Conservation (phyloP, 768 basidiomycete genomes). For the Scleroderma citrinum region DNA sequence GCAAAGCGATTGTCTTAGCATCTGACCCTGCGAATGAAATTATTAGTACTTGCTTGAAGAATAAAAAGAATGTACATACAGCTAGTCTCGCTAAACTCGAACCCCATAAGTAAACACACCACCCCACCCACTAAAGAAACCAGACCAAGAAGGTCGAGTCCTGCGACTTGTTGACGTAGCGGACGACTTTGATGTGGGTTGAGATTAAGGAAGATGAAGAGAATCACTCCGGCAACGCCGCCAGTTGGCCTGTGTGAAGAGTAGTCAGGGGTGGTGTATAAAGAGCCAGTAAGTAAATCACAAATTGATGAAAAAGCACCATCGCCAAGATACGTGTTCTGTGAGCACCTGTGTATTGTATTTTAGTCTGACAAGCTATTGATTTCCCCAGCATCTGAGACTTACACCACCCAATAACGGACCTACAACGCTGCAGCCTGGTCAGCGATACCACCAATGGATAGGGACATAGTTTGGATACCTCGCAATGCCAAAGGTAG, state of each 20-base stretch:
- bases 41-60: not conserved
- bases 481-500: conserved; percentile 72
- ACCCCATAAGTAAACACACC: conserved; percentile 65
- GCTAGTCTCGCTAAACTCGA: conserved; percentile 60
- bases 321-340: conserved; percentile 74
- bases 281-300: conserved; percentile 21
- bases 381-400: not conserved
- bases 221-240: conserved; percentile 51
- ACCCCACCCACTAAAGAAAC: conserved; percentile 57
- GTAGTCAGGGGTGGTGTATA: not conserved
- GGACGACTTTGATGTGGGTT: conserved; percentile 64
- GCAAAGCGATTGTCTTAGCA: conserved; percentile 53
- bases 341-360: conserved; percentile 47
- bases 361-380: conserved; percentile 3
- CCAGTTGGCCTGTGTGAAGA: conserved; percentile 58
- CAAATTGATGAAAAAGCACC: conserved; percentile 82
- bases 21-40: conserved; percentile 42
- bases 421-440: conserved; percentile 48
- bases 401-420: conserved; percentile 80
- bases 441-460: not conserved
- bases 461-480: conserved; percentile 4
- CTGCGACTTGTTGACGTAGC: conserved; percentile 48
- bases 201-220: conserved; percentile 75
- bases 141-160: conserved; percentile 72
- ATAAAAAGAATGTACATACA: conserved; percentile 41